phyloP scores from a whole-genome alignment of 2,329 filamentous ascomycete genomes.

The Phyllosticta capitalensis region DNA sequence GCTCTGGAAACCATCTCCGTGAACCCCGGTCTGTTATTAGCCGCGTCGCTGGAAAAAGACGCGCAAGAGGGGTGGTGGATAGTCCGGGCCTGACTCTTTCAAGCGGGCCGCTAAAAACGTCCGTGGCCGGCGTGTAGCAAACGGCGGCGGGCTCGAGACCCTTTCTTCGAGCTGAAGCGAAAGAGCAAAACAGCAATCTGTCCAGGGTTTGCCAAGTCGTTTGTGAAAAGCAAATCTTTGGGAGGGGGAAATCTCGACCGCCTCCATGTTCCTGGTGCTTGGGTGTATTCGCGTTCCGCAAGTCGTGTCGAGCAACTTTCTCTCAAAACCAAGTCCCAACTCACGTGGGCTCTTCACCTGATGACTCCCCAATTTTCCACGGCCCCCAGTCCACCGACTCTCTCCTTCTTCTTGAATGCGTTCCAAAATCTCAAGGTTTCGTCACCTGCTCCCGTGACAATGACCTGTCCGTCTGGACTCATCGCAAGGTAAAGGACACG shows the following conservation, averaged over 20 bases:
- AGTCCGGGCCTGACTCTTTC: neutral
- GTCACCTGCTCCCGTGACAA: constrained; percentile 92
- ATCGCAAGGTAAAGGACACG: constrained; percentile 93
- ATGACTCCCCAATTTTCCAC: constrained; percentile 79
- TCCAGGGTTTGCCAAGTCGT: neutral
- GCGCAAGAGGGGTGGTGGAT: neutral
- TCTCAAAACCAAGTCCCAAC: neutral
- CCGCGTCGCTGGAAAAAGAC: neutral
- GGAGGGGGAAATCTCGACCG: neutral
- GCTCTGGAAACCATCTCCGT: neutral
- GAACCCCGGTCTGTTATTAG: neutral
- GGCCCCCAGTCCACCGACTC: constrained; percentile 46
- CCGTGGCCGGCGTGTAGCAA: neutral
- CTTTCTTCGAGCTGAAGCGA: neutral
- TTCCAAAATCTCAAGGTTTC: constrained; percentile 97
- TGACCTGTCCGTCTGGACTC: constrained; percentile 88
- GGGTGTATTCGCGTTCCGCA: neutral
- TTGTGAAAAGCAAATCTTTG: neutral
- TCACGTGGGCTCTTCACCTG: constrained; percentile 34
- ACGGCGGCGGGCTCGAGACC: neutral
- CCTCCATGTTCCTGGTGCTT: neutral
- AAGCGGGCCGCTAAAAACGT: neutral
- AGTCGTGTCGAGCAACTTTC: neutral
- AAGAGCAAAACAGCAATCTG: neutral
- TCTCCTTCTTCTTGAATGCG: constrained; percentile 76